Evolutionary conservation across 108 stramenopile species (phyloP).

Genomic region (Chaetoceros tenuissimus): DNA sequence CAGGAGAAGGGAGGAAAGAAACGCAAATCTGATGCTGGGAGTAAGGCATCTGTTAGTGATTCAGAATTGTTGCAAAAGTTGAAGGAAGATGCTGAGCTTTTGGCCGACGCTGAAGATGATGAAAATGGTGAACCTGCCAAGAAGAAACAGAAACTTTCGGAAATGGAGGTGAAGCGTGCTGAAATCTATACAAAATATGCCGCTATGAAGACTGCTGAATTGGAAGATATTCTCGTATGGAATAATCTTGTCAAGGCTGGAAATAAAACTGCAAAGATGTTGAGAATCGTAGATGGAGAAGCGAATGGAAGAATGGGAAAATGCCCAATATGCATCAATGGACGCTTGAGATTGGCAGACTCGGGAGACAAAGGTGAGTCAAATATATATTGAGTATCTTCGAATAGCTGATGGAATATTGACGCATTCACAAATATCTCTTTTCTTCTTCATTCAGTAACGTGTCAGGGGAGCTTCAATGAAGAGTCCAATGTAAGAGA

Average conservation of each 20-base stretch:
- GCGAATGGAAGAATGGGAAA: slow-evolving; percentile 57
- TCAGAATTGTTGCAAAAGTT: slow-evolving; percentile 12
- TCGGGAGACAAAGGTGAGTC: slow-evolving; percentile 14
- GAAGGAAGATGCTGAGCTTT: slow-evolving; percentile 4
- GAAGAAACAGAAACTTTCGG: slow-evolving; percentile 12
- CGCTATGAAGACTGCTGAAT: slow-evolving; percentile 35
- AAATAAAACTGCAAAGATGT: slow-evolving; percentile 51
- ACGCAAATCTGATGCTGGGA: slow-evolving; percentile 4
- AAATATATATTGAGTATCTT: neutral
- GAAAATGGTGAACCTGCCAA: slow-evolving; percentile 22
- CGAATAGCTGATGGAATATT: too few species aligned
- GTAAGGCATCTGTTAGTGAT: slow-evolving; percentile 6
- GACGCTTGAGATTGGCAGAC: slow-evolving; percentile 46
- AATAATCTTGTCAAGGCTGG: slow-evolving; percentile 53
- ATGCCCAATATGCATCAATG: slow-evolving; percentile 51
- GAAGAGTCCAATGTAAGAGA: too few species aligned
- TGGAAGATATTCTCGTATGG: slow-evolving; percentile 69
- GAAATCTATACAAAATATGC: slow-evolving; percentile 29
- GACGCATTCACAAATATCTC: too few species aligned
- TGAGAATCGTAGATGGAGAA: slow-evolving; percentile 60
- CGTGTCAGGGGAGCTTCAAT: too few species aligned
- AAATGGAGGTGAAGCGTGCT: slow-evolving; percentile 7
- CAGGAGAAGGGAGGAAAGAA: slow-evolving; percentile 8
- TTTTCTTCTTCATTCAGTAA: too few species aligned
- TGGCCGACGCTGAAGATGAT: slow-evolving; percentile 11